Evolutionary conservation across 768 basidiomycete genomes (phyloP).

Genomic region (Tulasnella calospora): DNA sequence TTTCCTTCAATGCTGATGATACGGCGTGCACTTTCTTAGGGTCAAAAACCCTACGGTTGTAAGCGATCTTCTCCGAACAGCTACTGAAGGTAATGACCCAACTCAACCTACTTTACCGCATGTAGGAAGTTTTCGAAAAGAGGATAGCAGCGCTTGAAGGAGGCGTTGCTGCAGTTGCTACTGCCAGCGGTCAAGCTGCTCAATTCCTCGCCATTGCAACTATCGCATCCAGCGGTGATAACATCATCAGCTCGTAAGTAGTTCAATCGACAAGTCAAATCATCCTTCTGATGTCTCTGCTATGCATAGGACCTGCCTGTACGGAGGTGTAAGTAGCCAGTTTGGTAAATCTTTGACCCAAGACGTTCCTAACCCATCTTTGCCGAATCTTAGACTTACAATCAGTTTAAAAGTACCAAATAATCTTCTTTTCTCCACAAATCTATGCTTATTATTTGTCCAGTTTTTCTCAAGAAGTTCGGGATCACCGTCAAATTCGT

Average conservation of each 20-base stretch:
- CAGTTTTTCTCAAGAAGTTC: conserved; percentile 63
- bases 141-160: conserved; percentile 44
- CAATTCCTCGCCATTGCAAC: conserved; percentile 67
- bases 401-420: conserved; percentile 64
- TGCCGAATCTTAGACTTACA: conserved; percentile 48
- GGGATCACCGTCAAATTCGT: conserved; percentile 65
- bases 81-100: neutral
- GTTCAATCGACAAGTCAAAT: neutral
- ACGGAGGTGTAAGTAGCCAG: conserved; percentile 55
- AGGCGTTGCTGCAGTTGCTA: conserved; percentile 67
- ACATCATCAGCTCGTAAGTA: conserved; percentile 66
- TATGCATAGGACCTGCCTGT: conserved; percentile 52
- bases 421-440: neutral
- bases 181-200: conserved; percentile 67
- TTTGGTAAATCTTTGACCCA: neutral
- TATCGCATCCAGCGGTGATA: conserved; percentile 62
- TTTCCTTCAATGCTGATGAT: neutral
- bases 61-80: conserved; percentile 31
- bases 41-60: conserved; percentile 65
- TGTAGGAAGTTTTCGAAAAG: too few relatives aligned
- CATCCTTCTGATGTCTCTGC: neutral
- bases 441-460: neutral
- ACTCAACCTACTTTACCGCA: neutral
- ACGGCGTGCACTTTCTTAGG: conserved; percentile 31
- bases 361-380: neutral